Evolutionary conservation across 768 basidiomycete species (phyloP), one percentile per base, ranked within the genome.

Genomic region (Leccinum sublutescens): DNA sequence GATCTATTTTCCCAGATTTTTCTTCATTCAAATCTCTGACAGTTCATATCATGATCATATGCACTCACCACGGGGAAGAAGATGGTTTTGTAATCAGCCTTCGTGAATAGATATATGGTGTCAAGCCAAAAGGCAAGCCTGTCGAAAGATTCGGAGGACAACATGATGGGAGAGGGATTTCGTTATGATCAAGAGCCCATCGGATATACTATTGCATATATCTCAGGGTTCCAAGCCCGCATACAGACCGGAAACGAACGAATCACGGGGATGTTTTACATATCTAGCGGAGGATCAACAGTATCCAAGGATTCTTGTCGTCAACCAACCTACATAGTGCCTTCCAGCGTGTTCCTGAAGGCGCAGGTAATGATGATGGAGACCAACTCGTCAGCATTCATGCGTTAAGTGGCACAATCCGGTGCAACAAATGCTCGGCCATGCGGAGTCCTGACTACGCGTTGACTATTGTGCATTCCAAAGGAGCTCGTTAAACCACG

Each of bases 61-160:
- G 15, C 11, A 61, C 65, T 56, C 59, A 77, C 76, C 23, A 74
- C 64, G 0, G 76, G 76, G 55, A 77, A 57, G 15, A 77, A 56
- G 12, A 68, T 70, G 9, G 75, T 72, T 58, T 75, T 74, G 61
- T 57, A 70, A 57, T 77, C 76, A 5, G 76, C 68, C 17, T 60
- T 62, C 8, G 74, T 77, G 60, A 76, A 76, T 52, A 77, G 69
- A 60, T 65, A 74, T 9, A 68, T 47, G 5, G 74, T 75, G 36
- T 70, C 50, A 57, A 64, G 47, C 67, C 67, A 56, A 63, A 57
- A 62, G 21, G 21, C 19, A 33, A 61, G 54, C 43, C 21, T 43
- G 27, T 36, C 21, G 12, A 55, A 33, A 1, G 25, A 29, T 53
- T 56, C 21, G 19, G 54, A 53, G 25, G 36, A 21, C 6, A 21